Base-by-base conservation (phyloP, 2,329 filamentous ascomycete species). In the Fusarium continuum region DNA sequence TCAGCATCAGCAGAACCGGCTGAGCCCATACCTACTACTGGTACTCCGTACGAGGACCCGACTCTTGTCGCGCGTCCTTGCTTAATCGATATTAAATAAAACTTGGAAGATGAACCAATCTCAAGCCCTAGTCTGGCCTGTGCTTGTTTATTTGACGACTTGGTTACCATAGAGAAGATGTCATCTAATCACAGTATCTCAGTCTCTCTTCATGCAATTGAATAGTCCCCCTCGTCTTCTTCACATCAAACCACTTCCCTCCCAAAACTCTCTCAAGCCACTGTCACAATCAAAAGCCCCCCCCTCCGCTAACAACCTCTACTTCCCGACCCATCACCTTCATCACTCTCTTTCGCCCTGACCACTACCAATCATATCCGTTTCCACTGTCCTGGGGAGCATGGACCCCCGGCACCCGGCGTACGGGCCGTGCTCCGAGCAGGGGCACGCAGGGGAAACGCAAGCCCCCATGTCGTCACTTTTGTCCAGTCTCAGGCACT, bases 381-480 rank as follows among this genome's bases (percentile, higher is more conserved):
- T 58, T 72, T 57, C 70, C 71, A 69, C 45, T 49, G 39, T 43
- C 56, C 54, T 72, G 71, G 70, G 68, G 68, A 72, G 63, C 68
- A 65, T 60, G 65, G 58, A 40, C 55, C 65, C 67, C 67, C 54
- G 45, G 64, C 61, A 65, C 55, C 70, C 68, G 68, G 70, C 58
- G 41, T 29, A 58, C 65, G 55, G 60, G 49, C 57, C 67, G 59
- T 56, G 55, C 56, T 65, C 57, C 51, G 55, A 59, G 34, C 56
- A 59, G 53, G 55, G 48, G 31, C 55, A 40, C 53, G 50, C 43
- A 46, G 31, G 62, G 22, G 13, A 14, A 22, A 59, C 31, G 45
- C 2, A 52, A 23, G 25, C 29, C 20, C 57, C 63, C 63, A 64
- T 66, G 62, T 60, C 62, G 62, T 65, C 62, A 65, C 61, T 28